Evolutionary conservation across 257 asterid species (phyloP).

Genomic region (Eustoma russellianum): DNA sequence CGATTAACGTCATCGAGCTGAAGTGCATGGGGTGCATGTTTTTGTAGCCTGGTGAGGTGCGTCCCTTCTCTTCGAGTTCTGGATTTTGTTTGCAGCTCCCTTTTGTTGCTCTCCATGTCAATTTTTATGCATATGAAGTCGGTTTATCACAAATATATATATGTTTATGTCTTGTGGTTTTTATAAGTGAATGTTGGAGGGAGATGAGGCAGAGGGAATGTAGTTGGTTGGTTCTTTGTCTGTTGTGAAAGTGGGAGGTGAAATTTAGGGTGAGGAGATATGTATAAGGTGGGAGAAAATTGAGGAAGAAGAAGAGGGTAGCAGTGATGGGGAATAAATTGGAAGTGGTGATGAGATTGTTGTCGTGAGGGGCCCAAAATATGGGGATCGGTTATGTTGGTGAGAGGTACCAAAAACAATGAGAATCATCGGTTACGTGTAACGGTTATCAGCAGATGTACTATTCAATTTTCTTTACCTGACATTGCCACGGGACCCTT

Average conservation of each 20-base stretch:
- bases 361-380: slow-evolving; percentile 19
- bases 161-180: too few species aligned
- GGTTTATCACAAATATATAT: neutral
- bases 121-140: neutral
- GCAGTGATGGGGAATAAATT: neutral
- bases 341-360: neutral
- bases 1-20: slow-evolving; percentile 2
- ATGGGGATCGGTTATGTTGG: slow-evolving; percentile 10
- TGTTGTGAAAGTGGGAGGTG: neutral
- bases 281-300: neutral
- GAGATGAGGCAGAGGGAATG: neutral
- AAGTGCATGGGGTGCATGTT: slow-evolving; percentile 23
- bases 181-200: neutral
- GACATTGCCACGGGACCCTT: too few species aligned
- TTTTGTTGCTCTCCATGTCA: slow-evolving; percentile 3
- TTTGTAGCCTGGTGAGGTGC: slow-evolving; percentile 20
- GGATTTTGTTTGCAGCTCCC: slow-evolving; percentile 1
- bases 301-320: neutral
- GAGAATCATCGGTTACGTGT: slow-evolving; percentile 2
- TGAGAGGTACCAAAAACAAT: neutral
- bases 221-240: neutral
- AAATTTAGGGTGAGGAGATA: neutral
- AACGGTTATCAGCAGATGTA: slow-evolving; percentile 1
- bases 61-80: neutral
- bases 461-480: neutral